Conservation (phyloP, 139 green algal genomes). For the Axilococcus clingmanii region DNA sequence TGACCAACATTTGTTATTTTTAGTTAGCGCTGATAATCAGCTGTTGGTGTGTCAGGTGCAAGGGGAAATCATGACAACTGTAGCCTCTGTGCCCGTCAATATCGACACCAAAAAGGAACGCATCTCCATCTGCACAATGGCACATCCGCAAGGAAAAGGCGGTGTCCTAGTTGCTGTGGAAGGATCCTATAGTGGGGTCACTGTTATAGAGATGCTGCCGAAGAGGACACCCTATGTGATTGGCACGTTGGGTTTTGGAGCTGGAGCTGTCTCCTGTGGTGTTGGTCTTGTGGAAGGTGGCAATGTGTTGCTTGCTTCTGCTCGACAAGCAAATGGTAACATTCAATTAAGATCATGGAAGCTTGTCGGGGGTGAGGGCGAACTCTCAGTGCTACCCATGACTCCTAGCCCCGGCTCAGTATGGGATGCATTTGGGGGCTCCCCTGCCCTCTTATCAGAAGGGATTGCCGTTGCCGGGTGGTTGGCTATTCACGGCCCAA, state of each 20-base stretch:
- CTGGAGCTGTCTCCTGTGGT: constrained; percentile 9
- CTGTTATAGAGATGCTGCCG: constrained; percentile 6
- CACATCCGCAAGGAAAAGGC: constrained; percentile 13
- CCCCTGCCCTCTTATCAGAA: too few species aligned
- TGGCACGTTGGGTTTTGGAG: constrained; percentile 1
- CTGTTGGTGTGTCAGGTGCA: constrained; percentile 17
- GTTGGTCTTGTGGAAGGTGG: constrained; percentile 11
- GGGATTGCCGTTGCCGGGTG: too few species aligned
- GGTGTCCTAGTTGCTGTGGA: constrained; percentile 16
- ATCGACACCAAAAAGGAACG: constrained; percentile 8
- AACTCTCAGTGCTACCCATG: constrained; percentile 9
- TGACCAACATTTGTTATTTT: constrained; percentile 11
- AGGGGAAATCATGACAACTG: neutral
- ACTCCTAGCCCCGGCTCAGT: constrained; percentile 2
- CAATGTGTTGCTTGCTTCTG: constrained; percentile 9
- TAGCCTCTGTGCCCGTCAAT: neutral
- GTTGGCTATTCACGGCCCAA: neutral
- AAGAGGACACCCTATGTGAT: constrained; percentile 11
- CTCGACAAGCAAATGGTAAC: constrained; percentile 18
- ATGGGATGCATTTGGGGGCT: constrained; percentile 21
- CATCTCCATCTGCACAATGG: constrained; percentile 9
- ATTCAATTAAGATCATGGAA: constrained; percentile 17
- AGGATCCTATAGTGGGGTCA: constrained; percentile 9
- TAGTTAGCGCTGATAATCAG: constrained; percentile 15
- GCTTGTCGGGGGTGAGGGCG: constrained; percentile 2